Conservation (phyloP, 2,329 filamentous ascomycete species). For the Fusarium kyushuense region DNA sequence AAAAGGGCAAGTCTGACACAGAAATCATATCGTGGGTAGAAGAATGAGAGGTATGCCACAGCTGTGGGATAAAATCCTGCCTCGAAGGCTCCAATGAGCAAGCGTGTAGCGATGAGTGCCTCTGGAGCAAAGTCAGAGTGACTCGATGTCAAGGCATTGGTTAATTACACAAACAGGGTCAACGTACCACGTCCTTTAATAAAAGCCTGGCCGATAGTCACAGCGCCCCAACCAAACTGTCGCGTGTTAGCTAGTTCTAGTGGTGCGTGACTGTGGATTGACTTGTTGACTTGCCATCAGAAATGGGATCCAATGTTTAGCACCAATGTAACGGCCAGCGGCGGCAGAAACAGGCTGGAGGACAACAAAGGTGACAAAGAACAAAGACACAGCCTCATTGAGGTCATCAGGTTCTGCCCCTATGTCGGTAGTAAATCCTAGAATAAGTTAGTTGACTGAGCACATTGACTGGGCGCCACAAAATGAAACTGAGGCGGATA, state of each 20-base stretch:
- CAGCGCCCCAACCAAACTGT: slow-evolving; percentile 45
- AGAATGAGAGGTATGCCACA: slow-evolving; percentile 47
- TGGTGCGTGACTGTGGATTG: neutral
- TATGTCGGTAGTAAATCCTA: slow-evolving; percentile 47
- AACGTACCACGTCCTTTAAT: slow-evolving; percentile 44
- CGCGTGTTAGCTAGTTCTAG: slow-evolving; percentile 18
- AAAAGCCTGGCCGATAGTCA: slow-evolving; percentile 46
- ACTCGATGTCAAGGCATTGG: neutral
- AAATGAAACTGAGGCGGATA: neutral
- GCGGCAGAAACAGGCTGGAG: slow-evolving; percentile 46
- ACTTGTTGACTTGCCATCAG: slow-evolving; percentile 40
- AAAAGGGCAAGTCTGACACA: slow-evolving; percentile 46
- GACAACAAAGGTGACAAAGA: slow-evolving; percentile 48
- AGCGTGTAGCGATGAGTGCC: slow-evolving; percentile 43
- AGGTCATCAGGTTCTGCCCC: slow-evolving; percentile 46
- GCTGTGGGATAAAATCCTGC: slow-evolving; percentile 48
- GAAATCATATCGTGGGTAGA: slow-evolving; percentile 46
- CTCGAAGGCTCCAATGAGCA: slow-evolving; percentile 47
- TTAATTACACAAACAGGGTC: neutral
- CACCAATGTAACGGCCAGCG: slow-evolving; percentile 45
- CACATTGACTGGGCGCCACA: neutral
- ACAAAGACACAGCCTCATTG: slow-evolving; percentile 47
- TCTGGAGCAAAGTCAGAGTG: slow-evolving; percentile 31
- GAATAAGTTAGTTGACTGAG: neutral
- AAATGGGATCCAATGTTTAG: slow-evolving; percentile 47